phyloP scores from a whole-genome alignment of 306 rosid genomes.

The Boehmeria nivea region DNA sequence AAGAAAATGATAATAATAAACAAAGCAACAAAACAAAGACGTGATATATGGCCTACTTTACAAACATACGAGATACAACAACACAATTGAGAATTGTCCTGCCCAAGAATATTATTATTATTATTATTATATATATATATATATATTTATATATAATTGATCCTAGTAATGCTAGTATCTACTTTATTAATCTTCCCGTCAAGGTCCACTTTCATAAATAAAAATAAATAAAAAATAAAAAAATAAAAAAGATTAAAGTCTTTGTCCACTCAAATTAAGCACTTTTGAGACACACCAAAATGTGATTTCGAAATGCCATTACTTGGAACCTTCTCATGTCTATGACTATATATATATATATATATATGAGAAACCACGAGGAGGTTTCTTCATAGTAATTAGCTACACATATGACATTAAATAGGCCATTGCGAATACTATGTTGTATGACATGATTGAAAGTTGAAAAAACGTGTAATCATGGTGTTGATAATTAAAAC shows the following conservation, averaged over 20 bases:
- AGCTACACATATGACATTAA: no score
- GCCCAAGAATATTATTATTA: background rate
- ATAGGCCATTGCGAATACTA: no score
- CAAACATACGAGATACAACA: no score
- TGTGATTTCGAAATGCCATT: background rate
- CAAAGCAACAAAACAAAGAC: slow-evolving; percentile 8
- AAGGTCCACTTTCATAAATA: no score
- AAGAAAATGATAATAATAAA: background rate
- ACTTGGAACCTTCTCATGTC: slow-evolving; percentile 5
- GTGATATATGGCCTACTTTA: slow-evolving; percentile 2
- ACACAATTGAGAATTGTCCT: background rate
- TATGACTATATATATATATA: no score
- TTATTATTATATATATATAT: no score
- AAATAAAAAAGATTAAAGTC: background rate
- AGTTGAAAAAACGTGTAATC: slow-evolving; percentile 1
- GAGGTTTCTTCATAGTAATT: background rate
- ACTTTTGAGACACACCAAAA: background rate
- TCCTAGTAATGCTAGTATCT: no score
- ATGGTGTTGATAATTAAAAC: background rate
- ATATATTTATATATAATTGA: no score
- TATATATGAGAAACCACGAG: background rate
- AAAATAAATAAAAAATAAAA: no score
- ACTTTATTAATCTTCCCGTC: no score
- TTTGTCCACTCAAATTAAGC: background rate
- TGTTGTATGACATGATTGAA: background rate